Evolutionary conservation across 2,329 filamentous ascomycete species (phyloP), one percentile per base, ranked within the genome.

Genomic region (Curvularia lunata): DNA sequence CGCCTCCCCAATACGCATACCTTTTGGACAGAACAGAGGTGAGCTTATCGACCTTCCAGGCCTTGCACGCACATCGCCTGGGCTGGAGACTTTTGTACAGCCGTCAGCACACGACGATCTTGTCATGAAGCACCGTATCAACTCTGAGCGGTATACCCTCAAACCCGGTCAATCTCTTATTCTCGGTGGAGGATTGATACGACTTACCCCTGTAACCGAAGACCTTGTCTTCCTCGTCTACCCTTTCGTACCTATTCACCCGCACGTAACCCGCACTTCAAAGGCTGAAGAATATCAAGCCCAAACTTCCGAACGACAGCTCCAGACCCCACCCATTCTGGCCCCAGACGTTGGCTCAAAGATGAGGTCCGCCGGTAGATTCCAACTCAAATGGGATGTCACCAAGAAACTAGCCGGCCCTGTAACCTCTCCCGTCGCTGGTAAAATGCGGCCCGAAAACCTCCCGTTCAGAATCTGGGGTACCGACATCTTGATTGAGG

Each of bases 41-140:
- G 96, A 99, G 75, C 83, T 99, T 32, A 91, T 99, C 68, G 95
- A 99, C 73, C 83, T 99, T 13, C 95, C 95, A 0, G 95, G 95
- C 0, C 81, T 99, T 32, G 85, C 88, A 8, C 88, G 95, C 45
- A 88, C 87, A 25, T 85, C 57, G 1, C 74, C 71, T 4, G 70
- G 87, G 16, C 81, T 98, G 6, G 88, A 91, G 47, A 78, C 85
- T 0, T 88, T 90, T 71, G 89, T 97, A 47, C 79, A 84, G 40
- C 84, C 88, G 40, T 82, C 88, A 59, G 80, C 90, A 68, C 87
- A 87, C 40, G 76, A 83, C 10, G 84, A 86, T 5, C 81, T 97
- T 18, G 84, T 96, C 56, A 96, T 99, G 92, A 88, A 86, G 58
- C 83, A 83, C 32, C 88, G 92, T 32, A 80, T 93, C 52, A 84